phyloP scores from a whole-genome alignment of 306 rosid species.

The Begonia loranthoides region DNA sequence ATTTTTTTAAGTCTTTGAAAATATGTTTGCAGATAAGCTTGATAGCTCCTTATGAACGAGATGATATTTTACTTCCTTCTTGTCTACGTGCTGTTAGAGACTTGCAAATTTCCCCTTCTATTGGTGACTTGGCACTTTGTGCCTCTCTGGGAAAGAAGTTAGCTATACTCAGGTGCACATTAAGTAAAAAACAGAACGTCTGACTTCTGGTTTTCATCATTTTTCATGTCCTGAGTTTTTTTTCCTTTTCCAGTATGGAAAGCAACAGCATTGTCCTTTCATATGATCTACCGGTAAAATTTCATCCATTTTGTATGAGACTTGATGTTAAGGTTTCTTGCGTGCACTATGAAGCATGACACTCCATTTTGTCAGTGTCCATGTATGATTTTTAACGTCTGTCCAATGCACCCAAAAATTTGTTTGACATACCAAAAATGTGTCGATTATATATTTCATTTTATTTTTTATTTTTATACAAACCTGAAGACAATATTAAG shows the following conservation, averaged over 20 bases:
- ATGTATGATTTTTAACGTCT: no score
- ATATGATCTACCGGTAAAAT: constrained; percentile 68
- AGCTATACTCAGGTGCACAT: constrained; percentile 61
- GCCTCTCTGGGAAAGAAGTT: constrained; percentile 62
- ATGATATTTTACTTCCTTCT: constrained; percentile 62
- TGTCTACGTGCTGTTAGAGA: constrained; percentile 43
- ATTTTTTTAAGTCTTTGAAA: constrained; percentile 9
- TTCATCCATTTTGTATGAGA: background rate
- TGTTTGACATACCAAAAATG: no score
- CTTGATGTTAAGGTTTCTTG: no score
- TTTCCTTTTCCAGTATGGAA: constrained; percentile 46
- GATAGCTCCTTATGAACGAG: constrained; percentile 65
- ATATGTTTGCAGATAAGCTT: constrained; percentile 57
- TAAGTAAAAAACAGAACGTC: constrained; percentile 1
- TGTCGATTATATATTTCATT: no score
- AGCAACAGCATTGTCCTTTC: constrained; percentile 45
- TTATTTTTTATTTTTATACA: no score
- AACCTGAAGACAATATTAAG: no score
- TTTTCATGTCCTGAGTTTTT: constrained; percentile 10
- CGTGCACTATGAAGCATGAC: no score
- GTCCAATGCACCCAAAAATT: no score
- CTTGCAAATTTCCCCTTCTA: constrained; percentile 47
- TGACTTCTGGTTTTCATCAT: constrained; percentile 3
- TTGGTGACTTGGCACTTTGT: constrained; percentile 44
- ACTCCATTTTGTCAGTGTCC: no score